Evolutionary conservation across 257 asterid genomes (phyloP).

Genomic region (Pogostemon cablin): DNA sequence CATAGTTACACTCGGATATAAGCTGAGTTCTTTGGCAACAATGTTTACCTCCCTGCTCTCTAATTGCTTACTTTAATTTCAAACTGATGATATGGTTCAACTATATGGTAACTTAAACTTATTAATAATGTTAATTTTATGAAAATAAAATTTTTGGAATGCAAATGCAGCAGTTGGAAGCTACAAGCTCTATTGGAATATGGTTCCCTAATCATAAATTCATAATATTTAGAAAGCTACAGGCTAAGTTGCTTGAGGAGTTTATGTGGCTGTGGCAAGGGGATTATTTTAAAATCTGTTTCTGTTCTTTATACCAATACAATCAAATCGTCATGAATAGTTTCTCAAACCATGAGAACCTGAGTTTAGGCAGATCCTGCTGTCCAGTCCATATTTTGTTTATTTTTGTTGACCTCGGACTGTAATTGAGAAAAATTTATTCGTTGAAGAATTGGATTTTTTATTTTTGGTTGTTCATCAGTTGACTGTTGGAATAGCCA

Average conservation of each 20-base stretch:
- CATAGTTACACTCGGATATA: not conserved
- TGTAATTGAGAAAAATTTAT: conserved; percentile 45
- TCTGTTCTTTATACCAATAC: not conserved
- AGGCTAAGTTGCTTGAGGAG: conserved; percentile 28
- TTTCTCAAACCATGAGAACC: conserved; percentile 47
- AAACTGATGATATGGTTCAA: conserved; percentile 13
- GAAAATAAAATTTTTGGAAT: not conserved
- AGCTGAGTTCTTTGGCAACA: conserved; percentile 19
- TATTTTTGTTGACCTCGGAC: conserved; percentile 54
- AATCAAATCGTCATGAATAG: not conserved
- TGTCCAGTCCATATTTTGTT: conserved; percentile 45
- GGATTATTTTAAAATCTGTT: not conserved
- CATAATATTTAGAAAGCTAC: not conserved
- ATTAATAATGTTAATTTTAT: not conserved
- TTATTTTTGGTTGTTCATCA: not conserved
- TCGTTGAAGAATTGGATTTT: conserved; percentile 15
- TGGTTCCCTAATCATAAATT: conserved; percentile 21
- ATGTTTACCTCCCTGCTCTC: conserved; percentile 10
- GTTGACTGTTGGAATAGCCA: conserved; percentile 10
- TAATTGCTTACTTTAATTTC: conserved; percentile 11
- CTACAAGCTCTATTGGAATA: not conserved
- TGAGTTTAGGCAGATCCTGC: conserved; percentile 45
- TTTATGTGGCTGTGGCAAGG: conserved; percentile 8
- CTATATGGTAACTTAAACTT: conserved; percentile 9
- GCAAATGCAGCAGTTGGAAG: not conserved